phyloP scores from a whole-genome alignment of 441 rosid species.

The Brassica hybrid region DNA sequence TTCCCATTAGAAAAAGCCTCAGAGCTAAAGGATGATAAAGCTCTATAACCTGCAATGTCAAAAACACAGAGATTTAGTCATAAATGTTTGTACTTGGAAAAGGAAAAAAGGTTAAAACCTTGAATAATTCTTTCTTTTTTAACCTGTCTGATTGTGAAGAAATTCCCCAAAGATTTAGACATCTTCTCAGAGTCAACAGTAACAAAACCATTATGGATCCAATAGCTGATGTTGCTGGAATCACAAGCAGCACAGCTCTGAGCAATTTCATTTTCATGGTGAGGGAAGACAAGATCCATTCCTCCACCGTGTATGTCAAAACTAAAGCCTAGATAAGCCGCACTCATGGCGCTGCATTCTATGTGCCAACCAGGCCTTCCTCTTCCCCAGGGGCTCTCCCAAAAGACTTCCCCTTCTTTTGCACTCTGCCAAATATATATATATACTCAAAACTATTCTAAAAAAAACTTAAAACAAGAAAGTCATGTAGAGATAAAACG shows the following conservation, averaged over 20 bases:
- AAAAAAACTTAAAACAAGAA: background rate
- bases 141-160: constrained; percentile 94
- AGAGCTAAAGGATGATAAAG: constrained; percentile 87
- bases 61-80: background rate
- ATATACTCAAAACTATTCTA: constrained; percentile 1
- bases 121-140: background rate
- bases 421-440: constrained; percentile 55
- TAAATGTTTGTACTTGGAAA: background rate
- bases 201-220: constrained; percentile 96
- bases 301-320: constrained; percentile 98
- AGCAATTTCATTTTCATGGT: constrained; percentile 96
- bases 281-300: constrained; percentile 94
- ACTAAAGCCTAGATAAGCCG: constrained; percentile 77
- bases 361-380: constrained; percentile 99
- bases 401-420: constrained; percentile 84
- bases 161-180: constrained; percentile 97
- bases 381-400: constrained; percentile 97
- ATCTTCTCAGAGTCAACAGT: constrained; percentile 91
- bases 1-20: constrained; percentile 82
- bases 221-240: constrained; percentile 69
- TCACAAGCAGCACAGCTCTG: constrained; percentile 94
- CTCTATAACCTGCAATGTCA: constrained; percentile 63
- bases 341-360: constrained; percentile 95
- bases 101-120: background rate
- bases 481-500: background rate